Evolutionary conservation across 176 grass and related monocot species (phyloP), one percentile per base, ranked within the genome.

Genomic region (barley (Hordeum vulgare)): DNA sequence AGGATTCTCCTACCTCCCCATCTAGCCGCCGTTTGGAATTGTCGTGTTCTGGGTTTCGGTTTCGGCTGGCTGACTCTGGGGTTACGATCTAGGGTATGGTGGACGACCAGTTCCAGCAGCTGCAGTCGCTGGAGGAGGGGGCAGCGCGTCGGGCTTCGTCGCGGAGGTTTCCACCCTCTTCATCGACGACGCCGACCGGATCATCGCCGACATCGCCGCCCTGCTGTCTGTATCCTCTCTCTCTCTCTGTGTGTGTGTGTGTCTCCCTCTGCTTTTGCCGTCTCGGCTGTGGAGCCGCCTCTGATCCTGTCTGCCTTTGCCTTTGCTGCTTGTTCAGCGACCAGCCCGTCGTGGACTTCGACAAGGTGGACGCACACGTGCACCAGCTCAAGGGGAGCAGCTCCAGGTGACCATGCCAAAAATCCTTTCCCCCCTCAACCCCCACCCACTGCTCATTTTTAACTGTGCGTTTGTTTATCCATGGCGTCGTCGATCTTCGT

Each of bases 331-430:
- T 34, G 34, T 44, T 42, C 85, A 97, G 94, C 56, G 63, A 90
- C 29, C 87, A 97, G 80, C 42, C 85, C 4, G n/a, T 62, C 41
- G 92, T 92, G 77, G 90, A 97, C 74, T 97, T 89, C 8, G 68
- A 74, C 41, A 94, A 92, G 84, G 86, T 97, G 82, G 87, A 94
- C 44, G 94, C 74, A 27, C 78, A 78, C 49, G 94, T 94, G 80
- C 94, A 97, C 63, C 94, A 97, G 59, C 86, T 97, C 27, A 97
- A 92, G 75, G 94, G 92, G 49, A 94, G 94, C 86, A 97, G 92
- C 90, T 87, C 90, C 34, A 97, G 94, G 92, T 97, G 71, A 84
- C 79, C 92, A 90, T 92, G 63, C 80, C 80, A 40, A 77, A 39
- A 26, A 21, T 25, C 28, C 59, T 39, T 56, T 53, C 42, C 21